Evolutionary conservation across 306 rosid species (phyloP).

Genomic region (Begonia masoniana): DNA sequence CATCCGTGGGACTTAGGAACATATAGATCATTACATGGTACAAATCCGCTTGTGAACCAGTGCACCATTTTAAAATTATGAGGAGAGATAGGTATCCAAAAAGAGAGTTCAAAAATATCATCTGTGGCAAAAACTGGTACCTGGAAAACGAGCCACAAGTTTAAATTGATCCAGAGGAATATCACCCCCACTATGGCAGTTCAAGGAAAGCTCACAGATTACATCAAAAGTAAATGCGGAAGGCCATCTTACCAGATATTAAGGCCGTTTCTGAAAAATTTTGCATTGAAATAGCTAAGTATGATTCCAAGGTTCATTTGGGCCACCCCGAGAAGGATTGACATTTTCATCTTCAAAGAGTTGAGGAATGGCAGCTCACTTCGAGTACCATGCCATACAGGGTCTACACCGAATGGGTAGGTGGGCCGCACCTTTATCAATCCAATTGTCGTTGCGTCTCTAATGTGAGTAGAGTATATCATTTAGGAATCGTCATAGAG

Average conservation of each 20-base stretch:
- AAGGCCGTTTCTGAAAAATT: slow-evolving; percentile 46
- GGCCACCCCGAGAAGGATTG: slow-evolving; percentile 88
- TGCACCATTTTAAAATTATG: slow-evolving; percentile 81
- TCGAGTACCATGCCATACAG: slow-evolving; percentile 91
- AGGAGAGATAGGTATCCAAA: slow-evolving; percentile 86
- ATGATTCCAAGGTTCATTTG: slow-evolving; percentile 98
- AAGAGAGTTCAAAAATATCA: slow-evolving; percentile 81
- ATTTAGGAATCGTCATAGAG: slow-evolving; percentile 5
- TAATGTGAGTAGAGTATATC: slow-evolving; percentile 12
- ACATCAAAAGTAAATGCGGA: too few relatives aligned
- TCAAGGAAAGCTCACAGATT: too few relatives aligned
- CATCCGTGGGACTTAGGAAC: slow-evolving; percentile 90
- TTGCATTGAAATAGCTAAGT: slow-evolving; percentile 75
- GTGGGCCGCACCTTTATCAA: slow-evolving; percentile 64
- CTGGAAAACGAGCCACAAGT: slow-evolving; percentile 34
- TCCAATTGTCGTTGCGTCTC: slow-evolving; percentile 77
- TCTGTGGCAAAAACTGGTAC: slow-evolving; percentile 87
- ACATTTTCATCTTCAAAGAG: slow-evolving; percentile 98
- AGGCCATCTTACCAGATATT: slow-evolving; percentile 48
- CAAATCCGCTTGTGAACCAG: slow-evolving; percentile 88
- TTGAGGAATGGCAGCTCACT: slow-evolving; percentile 94
- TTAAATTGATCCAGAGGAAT: background rate
- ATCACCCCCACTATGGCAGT: too few relatives aligned
- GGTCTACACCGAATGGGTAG: slow-evolving; percentile 96
- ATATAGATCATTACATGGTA: slow-evolving; percentile 95